Percentiles rank a stretch among this genome's conserved stretches.
Conservation (phyloP, 2,329 filamentous ascomycete genomes). For the Cyanodermella asteris region DNA sequence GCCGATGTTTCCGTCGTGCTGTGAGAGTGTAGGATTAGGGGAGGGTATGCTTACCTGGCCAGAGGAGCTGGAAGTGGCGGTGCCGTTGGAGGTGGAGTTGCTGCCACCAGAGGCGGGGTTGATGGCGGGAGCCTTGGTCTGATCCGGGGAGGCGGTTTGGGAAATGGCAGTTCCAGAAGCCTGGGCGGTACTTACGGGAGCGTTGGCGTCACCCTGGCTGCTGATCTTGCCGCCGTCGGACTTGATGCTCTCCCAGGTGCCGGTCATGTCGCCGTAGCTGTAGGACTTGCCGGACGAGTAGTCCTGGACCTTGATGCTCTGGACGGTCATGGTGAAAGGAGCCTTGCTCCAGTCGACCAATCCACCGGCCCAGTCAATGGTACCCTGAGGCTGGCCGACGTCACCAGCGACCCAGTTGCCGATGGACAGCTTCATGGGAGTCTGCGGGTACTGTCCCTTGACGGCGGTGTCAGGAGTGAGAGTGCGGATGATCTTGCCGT, state of each 20-base stretch:
- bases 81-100: too few relatives aligned
- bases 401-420: constrained; percentile 33
- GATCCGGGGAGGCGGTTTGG: too few relatives aligned
- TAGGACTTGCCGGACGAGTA: constrained; percentile 16
- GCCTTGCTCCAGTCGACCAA: constrained; percentile 51
- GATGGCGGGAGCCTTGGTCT: too few relatives aligned
- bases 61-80: too few relatives aligned
- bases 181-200: constrained; percentile 16
- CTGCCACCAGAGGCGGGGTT: too few relatives aligned
- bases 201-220: too few relatives aligned
- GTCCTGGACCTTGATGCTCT: constrained; percentile 4
- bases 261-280: constrained; percentile 17
- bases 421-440: constrained; percentile 47
- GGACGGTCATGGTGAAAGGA: constrained; percentile 12
- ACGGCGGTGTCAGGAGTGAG: constrained; percentile 39
- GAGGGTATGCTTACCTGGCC: too few relatives aligned
- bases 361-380: constrained; percentile 80
- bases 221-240: too few relatives aligned
- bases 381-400: constrained; percentile 29
- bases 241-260: constrained; percentile 24
- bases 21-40: too few relatives aligned
- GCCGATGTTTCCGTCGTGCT: too few relatives aligned
- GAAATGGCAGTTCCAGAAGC: background rate
- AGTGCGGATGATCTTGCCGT: constrained; percentile 40
- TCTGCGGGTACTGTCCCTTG: constrained; percentile 48